Base-by-base conservation (phyloP, 768 basidiomycete genomes). In the Tylopilus felleus region DNA sequence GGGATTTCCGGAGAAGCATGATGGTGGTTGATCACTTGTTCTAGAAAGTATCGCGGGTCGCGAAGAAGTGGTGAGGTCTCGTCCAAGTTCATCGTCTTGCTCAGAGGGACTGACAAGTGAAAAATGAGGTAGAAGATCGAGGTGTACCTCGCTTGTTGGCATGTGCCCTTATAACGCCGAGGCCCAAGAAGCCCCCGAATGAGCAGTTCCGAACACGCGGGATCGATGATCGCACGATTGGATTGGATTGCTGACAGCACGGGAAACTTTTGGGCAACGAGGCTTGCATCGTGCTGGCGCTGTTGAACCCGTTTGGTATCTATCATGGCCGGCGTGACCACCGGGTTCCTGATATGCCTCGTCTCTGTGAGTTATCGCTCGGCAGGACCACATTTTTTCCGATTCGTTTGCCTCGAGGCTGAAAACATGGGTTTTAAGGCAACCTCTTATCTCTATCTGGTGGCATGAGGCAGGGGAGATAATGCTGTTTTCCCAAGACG, bases 341-440 rank as follows among this genome's bases (percentile, higher is more conserved):
- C 23, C 38, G 29, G 28, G 47, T 38, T 44, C 19, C 35, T 52
- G 56, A 56, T 52, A 48, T 51, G 39, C 49, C n/a, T 27, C 51
- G 42, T 52, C 29, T 43, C 51, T 44, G 48, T 31, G 27, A 49
- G 56, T 49, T 50, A 49, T 58, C 47, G 49, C 40, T 56, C 47
- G 35, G 51, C 36, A 31, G 44, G 46, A 28, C 21, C 39, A 16
- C 29, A 7, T 45, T 33, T 10, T 49, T 53, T 23, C 49, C n/a
- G 31, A 43, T 50, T 29, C 16, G 27, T 43, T 25, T 56, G 71
- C 79, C 79, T 80, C 77, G 74, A 79, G 79, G 79, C 78, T 73
- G 63, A 75, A 76, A 74, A 76, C 25, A 40, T 45, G 28, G 13
- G 10, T n/a, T 40, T 27, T 41, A 52, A 23, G 45, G 39, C 25